phyloP scores from a whole-genome alignment of 345 rosid species.

The Leavenworthia alabamica region DNA sequence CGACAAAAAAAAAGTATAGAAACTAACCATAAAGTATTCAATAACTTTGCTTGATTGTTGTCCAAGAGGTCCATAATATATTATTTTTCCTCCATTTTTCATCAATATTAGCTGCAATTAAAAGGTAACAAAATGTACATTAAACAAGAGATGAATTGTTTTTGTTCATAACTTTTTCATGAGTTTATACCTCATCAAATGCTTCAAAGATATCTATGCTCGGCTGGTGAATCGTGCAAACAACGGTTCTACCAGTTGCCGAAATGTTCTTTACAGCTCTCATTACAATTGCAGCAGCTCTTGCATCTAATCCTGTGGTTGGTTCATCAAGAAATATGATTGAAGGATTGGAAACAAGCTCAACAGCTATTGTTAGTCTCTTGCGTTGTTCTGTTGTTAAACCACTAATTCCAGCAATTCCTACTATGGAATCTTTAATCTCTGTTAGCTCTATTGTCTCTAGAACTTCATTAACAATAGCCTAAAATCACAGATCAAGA shows the following conservation, averaged over 20 bases:
- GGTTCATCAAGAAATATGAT: slow-evolving; percentile 52
- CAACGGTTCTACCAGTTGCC: slow-evolving; percentile 40
- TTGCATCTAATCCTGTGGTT: slow-evolving; percentile 43
- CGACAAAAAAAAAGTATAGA: too few relatives aligned
- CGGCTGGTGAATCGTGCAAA: slow-evolving; percentile 51
- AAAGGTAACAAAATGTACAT: not conserved
- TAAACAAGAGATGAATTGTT: not conserved
- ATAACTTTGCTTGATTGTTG: slow-evolving; percentile 43
- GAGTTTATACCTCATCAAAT: slow-evolving; percentile 37
- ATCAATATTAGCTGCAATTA: slow-evolving; percentile 46
- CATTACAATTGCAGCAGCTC: slow-evolving; percentile 51
- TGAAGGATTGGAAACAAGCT: slow-evolving; percentile 45
- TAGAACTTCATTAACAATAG: slow-evolving; percentile 35
- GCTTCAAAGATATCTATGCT: slow-evolving; percentile 39
- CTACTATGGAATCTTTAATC: slow-evolving; percentile 36
- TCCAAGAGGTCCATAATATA: slow-evolving; percentile 53
- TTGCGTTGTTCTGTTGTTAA: slow-evolving; percentile 46
- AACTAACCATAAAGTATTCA: slow-evolving; percentile 47
- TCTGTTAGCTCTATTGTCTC: slow-evolving; percentile 40
- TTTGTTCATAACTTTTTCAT: not conserved
- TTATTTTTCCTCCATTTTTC: slow-evolving; percentile 52
- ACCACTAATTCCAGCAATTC: slow-evolving; percentile 33
- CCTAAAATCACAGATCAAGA: slow-evolving; percentile 16
- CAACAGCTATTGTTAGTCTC: slow-evolving; percentile 41
- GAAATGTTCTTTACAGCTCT: slow-evolving; percentile 43